phyloP scores from a whole-genome alignment of 306 rosid species.

The Sophora flavescens region DNA sequence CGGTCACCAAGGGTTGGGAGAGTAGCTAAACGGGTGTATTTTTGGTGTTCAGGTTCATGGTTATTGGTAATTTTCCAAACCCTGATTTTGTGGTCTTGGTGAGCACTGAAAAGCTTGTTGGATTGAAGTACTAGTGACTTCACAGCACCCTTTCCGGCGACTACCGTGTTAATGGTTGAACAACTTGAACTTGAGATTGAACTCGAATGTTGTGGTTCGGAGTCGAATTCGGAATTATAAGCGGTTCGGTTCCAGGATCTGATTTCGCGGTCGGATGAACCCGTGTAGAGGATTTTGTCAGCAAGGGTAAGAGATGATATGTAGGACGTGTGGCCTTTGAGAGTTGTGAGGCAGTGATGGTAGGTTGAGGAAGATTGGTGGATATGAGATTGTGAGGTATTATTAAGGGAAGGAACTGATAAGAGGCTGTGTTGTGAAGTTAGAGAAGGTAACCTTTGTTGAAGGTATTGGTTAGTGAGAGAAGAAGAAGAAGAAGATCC shows the following conservation, averaged over 20 bases:
- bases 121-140: slow-evolving; percentile 71
- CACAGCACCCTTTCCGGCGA: slow-evolving; percentile 86
- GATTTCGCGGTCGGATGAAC: slow-evolving; percentile 86
- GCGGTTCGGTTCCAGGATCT: slow-evolving; percentile 57
- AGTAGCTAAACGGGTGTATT: slow-evolving; percentile 72
- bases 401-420: slow-evolving; percentile 59
- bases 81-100: slow-evolving; percentile 90
- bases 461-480: slow-evolving; percentile 47
- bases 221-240: slow-evolving; percentile 27
- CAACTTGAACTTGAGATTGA: neutral
- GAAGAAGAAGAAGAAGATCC: slow-evolving; percentile 42
- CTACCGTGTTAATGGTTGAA: slow-evolving; percentile 45
- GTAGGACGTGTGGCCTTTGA: slow-evolving; percentile 69
- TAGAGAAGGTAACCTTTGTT: slow-evolving; percentile 40
- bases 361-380: slow-evolving; percentile 30
- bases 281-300: slow-evolving; percentile 75
- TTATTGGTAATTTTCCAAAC: slow-evolving; percentile 68
- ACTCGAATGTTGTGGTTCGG: neutral
- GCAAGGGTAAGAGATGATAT: slow-evolving; percentile 69
- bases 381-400: slow-evolving; percentile 21
- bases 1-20: slow-evolving; percentile 89
- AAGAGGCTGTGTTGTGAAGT: slow-evolving; percentile 66
- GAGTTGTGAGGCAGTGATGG: slow-evolving; percentile 67
- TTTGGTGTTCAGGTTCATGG: slow-evolving; percentile 32
- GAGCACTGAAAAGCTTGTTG: slow-evolving; percentile 81